Base-by-base conservation (phyloP, 2,329 filamentous ascomycete species). In the Paracoccidioides lutzii region DNA sequence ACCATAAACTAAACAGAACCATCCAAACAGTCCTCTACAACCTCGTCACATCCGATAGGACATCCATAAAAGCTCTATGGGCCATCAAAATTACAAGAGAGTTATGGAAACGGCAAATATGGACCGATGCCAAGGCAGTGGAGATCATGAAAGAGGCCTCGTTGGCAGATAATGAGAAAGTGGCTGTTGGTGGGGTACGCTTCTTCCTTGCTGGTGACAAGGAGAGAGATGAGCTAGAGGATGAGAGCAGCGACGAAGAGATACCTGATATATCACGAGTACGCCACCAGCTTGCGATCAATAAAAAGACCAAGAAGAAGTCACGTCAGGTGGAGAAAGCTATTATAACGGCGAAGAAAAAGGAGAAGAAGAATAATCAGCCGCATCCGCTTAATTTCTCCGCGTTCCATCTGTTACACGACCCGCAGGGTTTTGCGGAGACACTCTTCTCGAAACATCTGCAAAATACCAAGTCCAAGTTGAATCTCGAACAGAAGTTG, bases 191-290 rank as follows among this genome's bases (percentile, higher is more conserved):
- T 14, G 90, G 88, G 46, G 88, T 94, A 12, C 82, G 89, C 30
- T 98, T 97, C 76, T 98, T 98, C 75, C 78, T 98, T 0, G 93
- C 93, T 30, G 90, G 90, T 38, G 93, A 98, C 70, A 91, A 95
- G 71, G 93, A 97, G 72, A 82, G 90, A 62, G 93, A 98, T 69
- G 91, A 96, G 64, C 77, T 88, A 52, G 88, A 94, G 55, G 91
- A 97, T 59, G 88, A 94, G 60, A 88, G 83, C 71, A 90, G 87
- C 66, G 88, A 94, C 44, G 87, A 89, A 44, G 81, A 83, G 1
- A 75, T 82, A 14, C 71, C 85, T 38, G 90, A 97, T 68, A 80
- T 98, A 62, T 82, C 79, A 57, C 87, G 88, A 69, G 73, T 97
- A 56, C 85, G 85, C 68, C 90, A 96, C 70, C 87, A 93, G 70